Percentiles rank a stretch among this genome's conserved stretches.
These are phyloP conservation scores for Neurospora hispaniola DNA, from an alignment of 495 filamentous ascomycete species.

Conservation along the genomic window DNA sequence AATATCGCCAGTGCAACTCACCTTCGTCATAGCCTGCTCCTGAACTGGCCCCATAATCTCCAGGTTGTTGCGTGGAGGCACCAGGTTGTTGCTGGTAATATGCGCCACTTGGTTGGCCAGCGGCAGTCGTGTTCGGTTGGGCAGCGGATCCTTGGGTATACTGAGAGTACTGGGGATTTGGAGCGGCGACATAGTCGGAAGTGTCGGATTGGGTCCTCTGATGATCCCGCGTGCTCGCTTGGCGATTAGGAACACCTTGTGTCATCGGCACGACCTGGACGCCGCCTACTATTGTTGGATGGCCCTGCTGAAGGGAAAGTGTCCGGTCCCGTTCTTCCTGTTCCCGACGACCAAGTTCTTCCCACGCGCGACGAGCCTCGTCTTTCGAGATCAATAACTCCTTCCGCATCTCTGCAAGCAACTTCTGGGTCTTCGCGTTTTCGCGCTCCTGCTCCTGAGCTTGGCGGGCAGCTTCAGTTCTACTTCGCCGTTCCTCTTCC, in stretches of 20 bases:
- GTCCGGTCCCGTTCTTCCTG: conserved; percentile 94
- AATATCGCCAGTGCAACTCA: conserved; percentile 42
- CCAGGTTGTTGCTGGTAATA: conserved; percentile 23
- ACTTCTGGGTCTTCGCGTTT: conserved; percentile 56
- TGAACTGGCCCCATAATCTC: conserved; percentile 30
- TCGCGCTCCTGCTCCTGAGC: conserved; percentile 55
- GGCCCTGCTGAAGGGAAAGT: conserved; percentile 71
- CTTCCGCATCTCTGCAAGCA: conserved; percentile 74
- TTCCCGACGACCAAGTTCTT: conserved; percentile 87
- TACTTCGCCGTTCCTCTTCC: conserved; percentile 57
- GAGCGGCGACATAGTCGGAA: conserved; percentile 28
- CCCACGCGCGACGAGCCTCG: conserved; percentile 92
- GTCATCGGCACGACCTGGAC: conserved; percentile 97
- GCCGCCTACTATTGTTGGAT: conserved; percentile 79
- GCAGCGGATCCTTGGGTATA: conserved; percentile 31
- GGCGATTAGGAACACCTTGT: conserved; percentile 58
- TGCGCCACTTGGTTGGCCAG: conserved; percentile 4
- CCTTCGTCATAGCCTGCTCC: conserved; percentile 47
- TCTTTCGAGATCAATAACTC: conserved; percentile 93
- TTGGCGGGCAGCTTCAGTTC: conserved; percentile 52
- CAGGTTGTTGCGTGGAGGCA: conserved; percentile 12
- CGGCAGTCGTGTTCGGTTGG: conserved; percentile 20
- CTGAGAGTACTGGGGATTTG: conserved; percentile 20
- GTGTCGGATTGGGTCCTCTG: conserved; percentile 28
- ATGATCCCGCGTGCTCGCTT: conserved; percentile 38